These are phyloP conservation scores for Cadophora luteo-olivacea DNA, from an alignment of 2,329 filamentous ascomycete genomes.

Conservation along the genomic window DNA sequence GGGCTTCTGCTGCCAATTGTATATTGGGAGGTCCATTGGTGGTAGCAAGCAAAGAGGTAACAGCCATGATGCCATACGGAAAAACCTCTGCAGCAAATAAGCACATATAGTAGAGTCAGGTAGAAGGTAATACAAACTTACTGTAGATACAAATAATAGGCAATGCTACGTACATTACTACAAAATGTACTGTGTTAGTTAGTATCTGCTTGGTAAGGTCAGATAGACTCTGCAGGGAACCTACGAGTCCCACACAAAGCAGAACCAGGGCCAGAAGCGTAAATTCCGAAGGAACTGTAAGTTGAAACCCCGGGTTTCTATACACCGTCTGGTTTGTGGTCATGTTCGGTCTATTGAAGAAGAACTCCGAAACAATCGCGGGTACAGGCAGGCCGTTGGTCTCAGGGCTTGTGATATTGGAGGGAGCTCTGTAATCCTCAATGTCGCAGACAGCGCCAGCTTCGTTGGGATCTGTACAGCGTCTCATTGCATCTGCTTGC, in stretches of 20 bases:
- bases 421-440: conserved; percentile 48
- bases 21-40: no score
- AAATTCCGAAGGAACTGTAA: not conserved
- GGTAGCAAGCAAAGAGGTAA: no score
- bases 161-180: no score
- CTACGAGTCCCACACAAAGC: not conserved
- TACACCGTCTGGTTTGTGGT: conserved; percentile 56
- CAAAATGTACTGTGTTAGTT: no score
- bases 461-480: conserved; percentile 51
- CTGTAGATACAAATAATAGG: no score
- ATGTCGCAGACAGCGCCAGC: conserved; percentile 55
- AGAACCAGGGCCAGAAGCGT: not conserved
- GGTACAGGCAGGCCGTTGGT: not conserved
- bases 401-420: conserved; percentile 40
- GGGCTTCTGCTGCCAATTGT: no score
- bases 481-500: conserved; percentile 47
- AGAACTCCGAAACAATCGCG: conserved; percentile 52
- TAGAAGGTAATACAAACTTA: no score
- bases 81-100: no score
- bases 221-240: not conserved
- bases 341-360: conserved; percentile 54
- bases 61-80: no score
- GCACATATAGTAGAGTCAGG: no score
- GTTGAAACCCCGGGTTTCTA: conserved; percentile 11
- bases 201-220: no score